Evolutionary conservation across 2,329 filamentous ascomycete genomes (phyloP).

Genomic region (Epichloe sibirici): DNA sequence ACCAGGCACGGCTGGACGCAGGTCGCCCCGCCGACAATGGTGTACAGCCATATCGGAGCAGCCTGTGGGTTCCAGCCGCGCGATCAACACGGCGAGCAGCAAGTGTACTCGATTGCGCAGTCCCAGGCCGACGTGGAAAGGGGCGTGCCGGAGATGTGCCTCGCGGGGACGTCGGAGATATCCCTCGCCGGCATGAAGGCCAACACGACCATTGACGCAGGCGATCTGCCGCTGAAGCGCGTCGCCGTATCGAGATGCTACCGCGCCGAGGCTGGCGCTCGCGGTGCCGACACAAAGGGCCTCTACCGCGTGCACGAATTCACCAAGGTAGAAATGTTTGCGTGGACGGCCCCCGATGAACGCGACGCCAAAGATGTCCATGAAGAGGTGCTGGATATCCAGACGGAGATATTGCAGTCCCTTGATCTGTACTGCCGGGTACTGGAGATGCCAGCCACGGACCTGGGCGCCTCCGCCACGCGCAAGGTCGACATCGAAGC

Average conservation of each 20-base stretch:
- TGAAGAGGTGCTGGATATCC: constrained; percentile 75
- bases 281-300: constrained; percentile 84
- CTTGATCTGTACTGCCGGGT: constrained; percentile 78
- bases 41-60: constrained; percentile 81
- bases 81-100: constrained; percentile 81
- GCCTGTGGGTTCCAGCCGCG: constrained; percentile 93
- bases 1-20: constrained; percentile 64
- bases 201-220: constrained; percentile 50
- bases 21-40: constrained; percentile 76
- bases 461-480: constrained; percentile 78
- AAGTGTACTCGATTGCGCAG: constrained; percentile 73
- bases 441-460: constrained; percentile 80
- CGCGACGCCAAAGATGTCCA: constrained; percentile 48
- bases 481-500: constrained; percentile 91
- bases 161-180: constrained; percentile 89
- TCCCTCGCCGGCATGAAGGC: constrained; percentile 86
- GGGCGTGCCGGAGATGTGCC: constrained; percentile 56
- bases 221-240: constrained; percentile 60
- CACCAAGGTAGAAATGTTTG: constrained; percentile 96
- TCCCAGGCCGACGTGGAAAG: constrained; percentile 46
- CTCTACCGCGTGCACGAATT: constrained; percentile 97
- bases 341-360: constrained; percentile 59
- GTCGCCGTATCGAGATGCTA: constrained; percentile 89
- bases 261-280: constrained; percentile 83
- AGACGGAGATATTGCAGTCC: constrained; percentile 66